phyloP scores from a whole-genome alignment of 805 yeast genomes.

The Yarrowia keelungensis region DNA sequence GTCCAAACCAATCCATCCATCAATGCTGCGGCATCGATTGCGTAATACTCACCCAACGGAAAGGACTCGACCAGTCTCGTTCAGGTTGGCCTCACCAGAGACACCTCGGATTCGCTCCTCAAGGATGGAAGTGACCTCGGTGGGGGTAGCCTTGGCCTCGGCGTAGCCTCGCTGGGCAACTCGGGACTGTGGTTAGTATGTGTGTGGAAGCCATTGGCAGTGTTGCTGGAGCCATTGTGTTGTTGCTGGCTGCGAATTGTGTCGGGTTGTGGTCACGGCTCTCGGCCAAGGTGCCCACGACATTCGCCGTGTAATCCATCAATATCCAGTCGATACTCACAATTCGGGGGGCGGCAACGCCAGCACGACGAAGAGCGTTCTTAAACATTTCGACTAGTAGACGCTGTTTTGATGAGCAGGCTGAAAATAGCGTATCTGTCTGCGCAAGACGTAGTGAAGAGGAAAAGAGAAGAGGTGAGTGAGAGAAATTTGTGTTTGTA shows the following conservation, averaged over 20 bases:
- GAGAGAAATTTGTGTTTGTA: slow-evolving; percentile 39
- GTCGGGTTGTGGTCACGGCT: background rate
- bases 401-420: slow-evolving; percentile 40
- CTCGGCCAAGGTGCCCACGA: background rate
- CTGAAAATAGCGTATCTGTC: slow-evolving; percentile 39
- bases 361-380: slow-evolving; percentile 40
- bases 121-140: slow-evolving; percentile 98
- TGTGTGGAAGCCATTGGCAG: slow-evolving; percentile 7
- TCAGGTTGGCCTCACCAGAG: slow-evolving; percentile 94
- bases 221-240: slow-evolving; percentile 15
- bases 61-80: slow-evolving; percentile 99
- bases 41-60: slow-evolving; percentile 82
- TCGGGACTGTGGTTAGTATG: slow-evolving; percentile 41
- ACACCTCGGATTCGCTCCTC: slow-evolving; percentile 99
- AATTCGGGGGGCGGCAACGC: slow-evolving; percentile 40
- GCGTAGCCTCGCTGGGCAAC: slow-evolving; percentile 86
- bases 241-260: background rate
- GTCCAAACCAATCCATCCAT: background rate
- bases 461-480: slow-evolving; percentile 38
- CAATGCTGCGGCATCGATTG: background rate
- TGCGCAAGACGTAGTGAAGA: slow-evolving; percentile 40
- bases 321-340: slow-evolving; percentile 29
- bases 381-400: slow-evolving; percentile 40
- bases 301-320: background rate
- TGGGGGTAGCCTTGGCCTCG: slow-evolving; percentile 93